Percentiles rank a stretch among this genome's conserved stretches.
Evolutionary conservation across 306 rosid genomes (phyloP).

Genomic region (Aeschynomene evenia): DNA sequence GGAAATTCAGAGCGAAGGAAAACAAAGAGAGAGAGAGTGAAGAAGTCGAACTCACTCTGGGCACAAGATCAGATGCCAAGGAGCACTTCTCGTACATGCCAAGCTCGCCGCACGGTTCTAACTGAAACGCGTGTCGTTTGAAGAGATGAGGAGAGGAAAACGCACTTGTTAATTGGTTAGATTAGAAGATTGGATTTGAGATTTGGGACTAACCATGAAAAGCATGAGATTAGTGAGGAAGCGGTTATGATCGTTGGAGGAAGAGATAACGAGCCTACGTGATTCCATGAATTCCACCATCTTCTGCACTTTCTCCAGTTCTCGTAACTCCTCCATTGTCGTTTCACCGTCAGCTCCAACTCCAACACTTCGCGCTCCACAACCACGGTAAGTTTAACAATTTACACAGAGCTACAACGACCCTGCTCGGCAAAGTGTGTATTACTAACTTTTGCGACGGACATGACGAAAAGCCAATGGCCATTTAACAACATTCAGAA

Average conservation of each 20-base stretch:
- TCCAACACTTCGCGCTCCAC: neutral
- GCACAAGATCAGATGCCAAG: slow-evolving; percentile 54
- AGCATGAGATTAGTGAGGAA: slow-evolving; percentile 60
- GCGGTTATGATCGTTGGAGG: slow-evolving; percentile 36
- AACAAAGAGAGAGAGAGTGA: slow-evolving; percentile 15
- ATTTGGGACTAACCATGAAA: slow-evolving; percentile 37
- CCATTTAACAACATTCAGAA: too few relatives aligned
- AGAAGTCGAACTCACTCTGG: slow-evolving; percentile 41
- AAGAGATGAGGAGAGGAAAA: neutral
- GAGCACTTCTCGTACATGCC: slow-evolving; percentile 47
- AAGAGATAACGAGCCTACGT: slow-evolving; percentile 27
- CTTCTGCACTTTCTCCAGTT: slow-evolving; percentile 59
- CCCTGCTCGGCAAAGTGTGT: neutral
- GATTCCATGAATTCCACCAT: slow-evolving; percentile 47
- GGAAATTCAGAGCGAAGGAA: neutral
- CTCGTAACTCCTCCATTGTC: slow-evolving; percentile 52
- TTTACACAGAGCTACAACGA: neutral
- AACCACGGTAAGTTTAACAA: neutral
- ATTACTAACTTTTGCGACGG: too few relatives aligned
- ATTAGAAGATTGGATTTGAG: neutral
- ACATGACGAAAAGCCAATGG: too few relatives aligned
- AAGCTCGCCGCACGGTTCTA: slow-evolving; percentile 70
- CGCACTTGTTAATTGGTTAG: neutral
- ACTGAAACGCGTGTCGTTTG: slow-evolving; percentile 27
- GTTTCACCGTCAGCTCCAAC: neutral